phyloP scores from a whole-genome alignment of 208 protist genomes.

The Crithidia fasciculata region DNA sequence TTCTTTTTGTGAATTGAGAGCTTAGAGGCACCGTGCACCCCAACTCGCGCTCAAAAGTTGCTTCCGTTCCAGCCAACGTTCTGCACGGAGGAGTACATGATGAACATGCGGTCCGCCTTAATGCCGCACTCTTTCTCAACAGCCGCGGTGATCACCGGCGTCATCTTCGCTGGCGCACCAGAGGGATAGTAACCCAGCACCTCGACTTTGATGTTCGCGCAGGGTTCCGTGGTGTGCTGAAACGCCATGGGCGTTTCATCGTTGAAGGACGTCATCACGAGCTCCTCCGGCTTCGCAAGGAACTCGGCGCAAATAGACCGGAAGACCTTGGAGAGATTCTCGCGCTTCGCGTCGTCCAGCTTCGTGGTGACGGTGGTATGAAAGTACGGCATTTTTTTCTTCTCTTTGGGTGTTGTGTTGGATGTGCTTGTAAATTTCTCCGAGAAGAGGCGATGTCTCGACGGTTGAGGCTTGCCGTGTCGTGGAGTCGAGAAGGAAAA shows the following conservation, averaged over 20 bases:
- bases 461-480: not conserved
- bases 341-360: conserved; percentile 23
- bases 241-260: conserved; percentile 29
- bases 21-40: not conserved
- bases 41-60: conserved; percentile 23
- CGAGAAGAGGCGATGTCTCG: not conserved
- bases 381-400: conserved; percentile 29
- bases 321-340: conserved; percentile 24
- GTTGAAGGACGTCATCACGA: conserved; percentile 45
- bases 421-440: too few species aligned
- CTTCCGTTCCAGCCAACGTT: conserved; percentile 36
- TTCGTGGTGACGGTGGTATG: conserved; percentile 31
- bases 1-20: too few species aligned
- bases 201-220: conserved; percentile 32
- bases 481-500: too few species aligned
- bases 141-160: conserved; percentile 28
- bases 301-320: conserved; percentile 15
- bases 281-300: conserved; percentile 32
- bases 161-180: conserved; percentile 16
- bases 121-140: conserved; percentile 33
- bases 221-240: conserved; percentile 25
- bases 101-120: conserved; percentile 28
- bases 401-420: not conserved
- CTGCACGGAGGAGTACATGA: conserved; percentile 33
- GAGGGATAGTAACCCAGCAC: conserved; percentile 17